phyloP scores from a whole-genome alignment of 768 basidiomycete genomes.

The Pleurotus giganteus region DNA sequence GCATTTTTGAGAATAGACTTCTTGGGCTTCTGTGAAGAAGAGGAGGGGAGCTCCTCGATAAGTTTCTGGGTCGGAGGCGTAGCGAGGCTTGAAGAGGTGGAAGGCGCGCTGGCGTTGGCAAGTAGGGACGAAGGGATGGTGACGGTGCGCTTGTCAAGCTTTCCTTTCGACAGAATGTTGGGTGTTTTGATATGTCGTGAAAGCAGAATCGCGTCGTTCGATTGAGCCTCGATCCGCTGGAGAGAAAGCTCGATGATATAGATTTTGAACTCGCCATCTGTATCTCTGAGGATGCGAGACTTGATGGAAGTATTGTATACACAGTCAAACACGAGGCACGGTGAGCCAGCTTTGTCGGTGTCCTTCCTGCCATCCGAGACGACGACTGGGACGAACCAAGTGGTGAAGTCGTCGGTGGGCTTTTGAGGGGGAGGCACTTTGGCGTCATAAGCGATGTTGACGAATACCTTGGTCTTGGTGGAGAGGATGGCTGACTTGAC shows the following conservation, averaged over 20 bases:
- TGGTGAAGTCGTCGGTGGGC: constrained; percentile 51
- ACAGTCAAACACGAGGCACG: constrained; percentile 71
- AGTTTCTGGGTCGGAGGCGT: constrained; percentile 30
- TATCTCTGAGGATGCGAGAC: constrained; percentile 54
- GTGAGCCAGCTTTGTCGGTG: constrained; percentile 74
- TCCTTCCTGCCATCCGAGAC: constrained; percentile 64
- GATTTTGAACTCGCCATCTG: constrained; percentile 51
- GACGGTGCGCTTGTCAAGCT: constrained; percentile 54
- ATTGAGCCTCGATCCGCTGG: constrained; percentile 65
- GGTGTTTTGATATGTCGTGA: constrained; percentile 71
- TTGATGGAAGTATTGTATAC: constrained; percentile 61
- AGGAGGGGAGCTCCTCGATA: constrained; percentile 43
- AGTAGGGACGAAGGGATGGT: constrained; percentile 41
- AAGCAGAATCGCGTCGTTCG: constrained; percentile 42
- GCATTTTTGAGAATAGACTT: constrained; percentile 1
- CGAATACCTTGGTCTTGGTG: constrained; percentile 59
- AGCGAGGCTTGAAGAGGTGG: not conserved
- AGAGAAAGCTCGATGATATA: constrained; percentile 72
- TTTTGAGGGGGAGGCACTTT: constrained; percentile 69
- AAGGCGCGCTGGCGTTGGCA: not conserved
- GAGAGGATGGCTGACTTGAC: constrained; percentile 50
- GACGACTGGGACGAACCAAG: constrained; percentile 69
- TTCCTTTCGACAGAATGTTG: constrained; percentile 79
- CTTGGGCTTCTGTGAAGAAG: not conserved
- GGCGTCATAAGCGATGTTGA: constrained; percentile 71